A percentile compares a stretch with the other conserved stretches of the same genome.
Conservation (phyloP, 495 filamentous ascomycete genomes). For the Chlorociboria aeruginascens region DNA sequence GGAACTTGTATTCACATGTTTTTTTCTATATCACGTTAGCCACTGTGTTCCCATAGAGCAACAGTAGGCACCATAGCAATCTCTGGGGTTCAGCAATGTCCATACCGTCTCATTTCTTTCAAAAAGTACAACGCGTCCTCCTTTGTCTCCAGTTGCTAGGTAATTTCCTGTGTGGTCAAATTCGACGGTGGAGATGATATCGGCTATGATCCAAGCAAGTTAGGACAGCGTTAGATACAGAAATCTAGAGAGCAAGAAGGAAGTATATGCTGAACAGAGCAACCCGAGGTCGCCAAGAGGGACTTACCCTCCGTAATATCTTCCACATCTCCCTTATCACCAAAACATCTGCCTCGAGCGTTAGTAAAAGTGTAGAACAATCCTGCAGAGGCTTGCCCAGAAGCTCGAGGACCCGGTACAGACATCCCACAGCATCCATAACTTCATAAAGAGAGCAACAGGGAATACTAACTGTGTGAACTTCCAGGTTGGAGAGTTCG, state of each 20-base stretch:
- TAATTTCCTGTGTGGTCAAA: constrained; percentile 99
- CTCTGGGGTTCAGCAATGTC: not conserved
- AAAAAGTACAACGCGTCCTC: constrained; percentile 90
- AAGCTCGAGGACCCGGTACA: not conserved
- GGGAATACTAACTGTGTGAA: constrained; percentile 88
- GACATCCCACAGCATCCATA: not conserved
- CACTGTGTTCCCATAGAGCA: not conserved
- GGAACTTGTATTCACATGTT: constrained; percentile 99
- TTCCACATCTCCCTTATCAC: constrained; percentile 98
- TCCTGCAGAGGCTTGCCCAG: not conserved
- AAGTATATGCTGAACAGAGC: not conserved
- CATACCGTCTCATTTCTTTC: constrained; percentile 94
- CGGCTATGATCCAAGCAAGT: constrained; percentile 42
- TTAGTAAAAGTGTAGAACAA: constrained; percentile 4
- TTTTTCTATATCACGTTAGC: constrained; percentile 60
- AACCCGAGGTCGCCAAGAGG: not conserved
- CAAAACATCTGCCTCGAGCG: constrained; percentile 66
- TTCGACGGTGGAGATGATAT: constrained; percentile 98
- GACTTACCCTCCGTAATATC: constrained; percentile 95
- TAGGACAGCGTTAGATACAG: not conserved
- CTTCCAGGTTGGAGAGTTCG: constrained; percentile 94
- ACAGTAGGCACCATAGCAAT: not conserved
- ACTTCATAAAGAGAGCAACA: not conserved
- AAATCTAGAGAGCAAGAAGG: not conserved
- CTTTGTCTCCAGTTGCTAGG: constrained; percentile 94